A percentile compares a stretch with the other conserved stretches of the same genome.
Evolutionary conservation across 1,284 basidiomycete genomes (phyloP).

Genomic region (Rhodotorula sp.): DNA sequence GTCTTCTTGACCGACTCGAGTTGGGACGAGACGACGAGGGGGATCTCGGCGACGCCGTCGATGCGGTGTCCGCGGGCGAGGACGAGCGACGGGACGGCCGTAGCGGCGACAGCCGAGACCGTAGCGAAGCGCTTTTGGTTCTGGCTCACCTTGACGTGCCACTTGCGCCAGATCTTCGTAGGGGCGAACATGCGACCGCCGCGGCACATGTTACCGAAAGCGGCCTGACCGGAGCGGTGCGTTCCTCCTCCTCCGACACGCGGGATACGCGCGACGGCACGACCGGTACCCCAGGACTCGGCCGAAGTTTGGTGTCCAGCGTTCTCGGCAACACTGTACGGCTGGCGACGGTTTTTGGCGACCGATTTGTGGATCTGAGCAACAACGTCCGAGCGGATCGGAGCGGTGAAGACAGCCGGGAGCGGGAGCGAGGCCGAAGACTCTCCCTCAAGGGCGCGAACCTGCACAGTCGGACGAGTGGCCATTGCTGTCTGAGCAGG

Average conservation of each 20-base stretch:
- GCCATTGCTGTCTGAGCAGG: neutral
- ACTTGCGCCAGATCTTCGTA: constrained; percentile 94
- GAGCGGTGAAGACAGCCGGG: constrained; percentile 96
- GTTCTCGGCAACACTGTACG: constrained; percentile 95
- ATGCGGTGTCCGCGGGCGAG: constrained; percentile 99
- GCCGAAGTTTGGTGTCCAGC: constrained; percentile 99
- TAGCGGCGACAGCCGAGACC: constrained; percentile 96
- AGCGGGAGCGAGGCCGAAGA: constrained; percentile 54
- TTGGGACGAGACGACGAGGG: constrained; percentile 78
- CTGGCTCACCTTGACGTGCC: constrained; percentile 99
- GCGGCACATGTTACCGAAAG: constrained; percentile 99
- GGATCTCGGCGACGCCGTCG: constrained; percentile 95
- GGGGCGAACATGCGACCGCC: constrained; percentile 99
- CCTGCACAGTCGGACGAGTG: constrained; percentile 4
- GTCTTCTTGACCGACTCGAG: constrained; percentile 92
- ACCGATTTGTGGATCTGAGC: constrained; percentile 88
- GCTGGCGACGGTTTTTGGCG: constrained; percentile 60
- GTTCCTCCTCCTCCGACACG: constrained; percentile 99
- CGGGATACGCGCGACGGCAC: constrained; percentile 99
- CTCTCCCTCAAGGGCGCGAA: constrained; percentile 45
- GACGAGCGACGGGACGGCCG: constrained; percentile 95
- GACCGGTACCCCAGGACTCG: constrained; percentile 99
- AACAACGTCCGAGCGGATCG: constrained; percentile 98
- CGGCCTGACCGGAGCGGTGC: constrained; percentile 94
- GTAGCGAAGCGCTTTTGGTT: constrained; percentile 98